These are phyloP conservation scores for Fagopyrum homotropicum DNA, from an alignment of 148 eudicot genomes.

Conservation along the genomic window DNA sequence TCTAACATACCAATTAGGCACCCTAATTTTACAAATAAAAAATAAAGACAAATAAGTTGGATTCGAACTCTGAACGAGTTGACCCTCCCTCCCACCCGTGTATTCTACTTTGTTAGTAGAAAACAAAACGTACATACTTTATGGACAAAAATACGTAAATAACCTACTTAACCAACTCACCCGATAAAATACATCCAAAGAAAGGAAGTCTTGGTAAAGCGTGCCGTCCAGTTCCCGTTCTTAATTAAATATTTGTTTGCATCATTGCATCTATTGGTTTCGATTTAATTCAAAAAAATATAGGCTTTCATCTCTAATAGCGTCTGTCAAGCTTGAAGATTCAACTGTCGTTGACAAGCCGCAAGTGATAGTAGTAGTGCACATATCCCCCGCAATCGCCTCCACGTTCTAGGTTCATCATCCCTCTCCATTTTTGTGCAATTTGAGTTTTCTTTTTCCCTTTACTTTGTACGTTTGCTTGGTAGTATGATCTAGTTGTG, in stretches of 20 bases:
- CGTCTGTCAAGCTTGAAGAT: neutral
- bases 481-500: neutral
- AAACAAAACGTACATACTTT: too few relatives aligned
- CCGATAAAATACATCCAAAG: too few relatives aligned
- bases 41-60: too few relatives aligned
- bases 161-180: too few relatives aligned
- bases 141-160: too few relatives aligned
- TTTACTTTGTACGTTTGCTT: neutral
- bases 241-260: constrained; percentile 1
- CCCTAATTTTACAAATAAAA: too few relatives aligned
- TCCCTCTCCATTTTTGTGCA: neutral
- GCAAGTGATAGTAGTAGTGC: constrained; percentile 1
- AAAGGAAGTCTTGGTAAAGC: too few relatives aligned
- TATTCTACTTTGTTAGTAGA: too few relatives aligned
- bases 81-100: too few relatives aligned
- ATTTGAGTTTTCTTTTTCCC: neutral
- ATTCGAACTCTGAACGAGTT: too few relatives aligned
- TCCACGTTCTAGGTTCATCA: constrained; percentile 1
- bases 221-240: too few relatives aligned
- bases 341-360: neutral
- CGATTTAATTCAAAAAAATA: neutral
- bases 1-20: too few relatives aligned
- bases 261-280: neutral
- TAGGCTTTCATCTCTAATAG: neutral
- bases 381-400: neutral